Conservation (phyloP, 2,329 filamentous ascomycete genomes). For the Cercospora berteroae region DNA sequence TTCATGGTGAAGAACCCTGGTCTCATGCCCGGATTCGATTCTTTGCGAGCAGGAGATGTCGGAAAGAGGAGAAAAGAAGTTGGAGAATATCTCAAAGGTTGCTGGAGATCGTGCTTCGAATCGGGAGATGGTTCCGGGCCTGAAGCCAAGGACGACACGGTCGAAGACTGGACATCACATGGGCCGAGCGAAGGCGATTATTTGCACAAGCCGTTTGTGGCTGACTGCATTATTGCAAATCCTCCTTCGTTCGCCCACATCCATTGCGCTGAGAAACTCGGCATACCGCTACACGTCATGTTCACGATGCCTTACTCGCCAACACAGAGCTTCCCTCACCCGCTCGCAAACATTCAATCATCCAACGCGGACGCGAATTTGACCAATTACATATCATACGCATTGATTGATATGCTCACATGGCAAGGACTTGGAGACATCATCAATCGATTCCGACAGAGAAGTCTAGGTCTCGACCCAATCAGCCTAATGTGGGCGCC, state of each 20-base stretch:
- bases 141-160: slow-evolving; percentile 38
- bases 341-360: slow-evolving; percentile 75
- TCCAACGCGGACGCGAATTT: slow-evolving; percentile 73
- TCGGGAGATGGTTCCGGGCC: slow-evolving; percentile 62
- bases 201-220: slow-evolving; percentile 66
- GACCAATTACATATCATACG: slow-evolving; percentile 80
- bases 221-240: slow-evolving; percentile 77
- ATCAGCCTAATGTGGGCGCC: slow-evolving; percentile 81
- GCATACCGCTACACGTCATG: slow-evolving; percentile 78
- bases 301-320: slow-evolving; percentile 95
- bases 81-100: slow-evolving; percentile 75
- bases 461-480: slow-evolving; percentile 70
- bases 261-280: slow-evolving; percentile 72
- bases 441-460: slow-evolving; percentile 81
- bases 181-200: slow-evolving; percentile 42
- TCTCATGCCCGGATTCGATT: slow-evolving; percentile 77
- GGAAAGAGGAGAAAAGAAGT: slow-evolving; percentile 72
- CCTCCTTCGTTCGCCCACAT: slow-evolving; percentile 75
- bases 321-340: slow-evolving; percentile 81
- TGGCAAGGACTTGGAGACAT: slow-evolving; percentile 91
- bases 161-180: slow-evolving; percentile 50
- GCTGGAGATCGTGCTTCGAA: slow-evolving; percentile 83
- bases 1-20: slow-evolving; percentile 92
- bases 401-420: slow-evolving; percentile 84
- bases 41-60: slow-evolving; percentile 73